phyloP scores from a whole-genome alignment of 371 early-diverging fungal genomes.

The Basidiobolus meristosporus region DNA sequence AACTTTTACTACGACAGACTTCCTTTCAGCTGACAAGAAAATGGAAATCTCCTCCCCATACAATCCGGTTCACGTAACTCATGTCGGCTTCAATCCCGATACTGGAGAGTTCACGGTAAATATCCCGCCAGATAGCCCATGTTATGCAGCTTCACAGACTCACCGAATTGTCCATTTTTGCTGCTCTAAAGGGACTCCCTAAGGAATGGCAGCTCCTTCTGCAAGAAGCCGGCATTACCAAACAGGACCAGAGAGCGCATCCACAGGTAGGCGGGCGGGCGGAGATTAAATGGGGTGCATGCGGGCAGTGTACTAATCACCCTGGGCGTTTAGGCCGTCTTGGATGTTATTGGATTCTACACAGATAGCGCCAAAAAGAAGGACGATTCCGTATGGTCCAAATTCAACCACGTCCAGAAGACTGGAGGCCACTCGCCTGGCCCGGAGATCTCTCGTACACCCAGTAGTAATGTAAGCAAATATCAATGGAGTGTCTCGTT shows the following conservation, averaged over 20 bases:
- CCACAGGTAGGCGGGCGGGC: slow-evolving; percentile 39
- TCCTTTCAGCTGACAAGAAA: slow-evolving; percentile 42
- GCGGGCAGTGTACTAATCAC: too few relatives aligned
- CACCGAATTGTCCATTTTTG: not conserved
- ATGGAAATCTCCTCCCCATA: slow-evolving; percentile 89
- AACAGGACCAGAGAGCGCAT: slow-evolving; percentile 84
- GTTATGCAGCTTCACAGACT: too few relatives aligned
- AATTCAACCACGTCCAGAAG: slow-evolving; percentile 31
- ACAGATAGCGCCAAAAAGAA: slow-evolving; percentile 43
- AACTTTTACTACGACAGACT: too few relatives aligned
- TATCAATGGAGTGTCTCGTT: too few relatives aligned
- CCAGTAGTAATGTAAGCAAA: too few relatives aligned
- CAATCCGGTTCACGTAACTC: slow-evolving; percentile 90
- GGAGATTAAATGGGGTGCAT: too few relatives aligned
- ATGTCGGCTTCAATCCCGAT: slow-evolving; percentile 77
- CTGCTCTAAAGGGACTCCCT: slow-evolving; percentile 56
- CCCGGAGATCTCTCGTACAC: too few relatives aligned
- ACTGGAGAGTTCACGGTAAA: slow-evolving; percentile 80
- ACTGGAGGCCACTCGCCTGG: too few relatives aligned
- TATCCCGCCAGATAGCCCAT: too few relatives aligned
- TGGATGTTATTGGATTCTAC: slow-evolving; percentile 90
- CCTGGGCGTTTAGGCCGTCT: slow-evolving; percentile 49
- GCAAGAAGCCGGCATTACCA: slow-evolving; percentile 81
- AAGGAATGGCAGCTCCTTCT: slow-evolving; percentile 85
- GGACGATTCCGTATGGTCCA: slow-evolving; percentile 71